A percentile compares a stretch with the other conserved stretches of the same genome.
Conservation (phyloP, 495 filamentous ascomycete genomes). For the Penicillium diatomitis region DNA sequence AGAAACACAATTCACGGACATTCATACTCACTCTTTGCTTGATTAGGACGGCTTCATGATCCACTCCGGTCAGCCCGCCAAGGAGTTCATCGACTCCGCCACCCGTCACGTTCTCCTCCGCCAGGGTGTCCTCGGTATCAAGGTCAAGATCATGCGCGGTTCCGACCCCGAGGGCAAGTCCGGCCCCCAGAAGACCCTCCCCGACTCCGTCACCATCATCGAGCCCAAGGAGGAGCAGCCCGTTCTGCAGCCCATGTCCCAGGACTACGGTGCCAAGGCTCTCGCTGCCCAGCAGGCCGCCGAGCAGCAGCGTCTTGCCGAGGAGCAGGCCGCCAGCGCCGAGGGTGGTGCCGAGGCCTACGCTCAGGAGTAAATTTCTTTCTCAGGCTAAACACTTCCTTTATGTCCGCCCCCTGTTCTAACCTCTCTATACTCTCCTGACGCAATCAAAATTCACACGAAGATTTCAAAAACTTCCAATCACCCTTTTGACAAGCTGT, state of each 20-base stretch:
- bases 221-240: slow-evolving; percentile 98
- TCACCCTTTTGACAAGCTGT: background rate
- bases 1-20: no score
- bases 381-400: slow-evolving; percentile 23
- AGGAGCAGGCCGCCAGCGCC: slow-evolving; percentile 47
- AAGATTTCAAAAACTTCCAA: slow-evolving; percentile 23
- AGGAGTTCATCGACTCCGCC: slow-evolving; percentile 98
- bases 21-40: background rate
- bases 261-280: slow-evolving; percentile 98
- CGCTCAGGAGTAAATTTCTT: slow-evolving; percentile 38
- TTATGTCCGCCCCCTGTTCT: slow-evolving; percentile 28
- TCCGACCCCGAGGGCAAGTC: slow-evolving; percentile 98
- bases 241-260: slow-evolving; percentile 85
- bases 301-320: slow-evolving; percentile 58
- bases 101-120: slow-evolving; percentile 98
- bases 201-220: slow-evolving; percentile 97
- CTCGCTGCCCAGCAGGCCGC: slow-evolving; percentile 75
- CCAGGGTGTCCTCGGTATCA: slow-evolving; percentile 99
- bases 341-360: slow-evolving; percentile 37
- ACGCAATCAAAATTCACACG: slow-evolving; percentile 37
- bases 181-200: slow-evolving; percentile 91
- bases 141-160: slow-evolving; percentile 99
- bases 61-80: slow-evolving; percentile 98
- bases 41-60: slow-evolving; percentile 97
- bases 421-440: slow-evolving; percentile 30